Evolutionary conservation across 2,329 filamentous ascomycete genomes (phyloP), one percentile per base, ranked within the genome.

Genomic region (Trichophyton schoenleinii): DNA sequence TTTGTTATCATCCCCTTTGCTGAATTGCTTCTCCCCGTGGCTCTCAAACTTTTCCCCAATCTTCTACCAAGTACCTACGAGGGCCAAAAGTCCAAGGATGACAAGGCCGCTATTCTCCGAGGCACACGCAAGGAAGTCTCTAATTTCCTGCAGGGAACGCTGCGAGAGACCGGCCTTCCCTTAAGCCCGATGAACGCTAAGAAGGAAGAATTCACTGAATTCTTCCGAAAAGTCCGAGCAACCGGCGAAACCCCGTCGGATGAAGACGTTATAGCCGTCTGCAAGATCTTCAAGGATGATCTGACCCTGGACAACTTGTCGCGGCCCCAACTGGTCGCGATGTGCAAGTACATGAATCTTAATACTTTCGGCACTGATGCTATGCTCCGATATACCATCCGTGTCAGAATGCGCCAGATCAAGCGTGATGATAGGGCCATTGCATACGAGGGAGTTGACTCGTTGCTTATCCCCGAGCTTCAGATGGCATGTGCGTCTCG

Each of bases 281-380:
- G 94, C 85, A 95, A 96, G 81, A 88, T 95, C 66, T 99, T 99
- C 84, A 95, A 94, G 74, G 94, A 99, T 72, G 94, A 99, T 74
- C 73, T 99, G 69, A 99, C 94, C 0, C 81, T 99, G 36, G 94
- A 99, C 83, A 99, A 99, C 77, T 79, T 99, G 66, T 96, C 91
- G 18, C 84, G 94, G 65, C 94, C 94, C 15, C 94, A 99, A 76
- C 80, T 99, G 59, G 92, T 99, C 34, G 95, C 88, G 61, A 99
- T 97, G 83, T 97, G 94, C 81, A 87, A 89, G 64, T 99, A 99
- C 79, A 91, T 99, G 87, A 96, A 95, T 76, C 83, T 99, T 61
- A 94, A 92, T 78, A 92, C 91, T 0, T 96, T 97, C 69, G 94
- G 94, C 66, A 97, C 94, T 22, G 94, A 99, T 75, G 89, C 91